These are phyloP conservation scores for Botrytis fabae DNA, from an alignment of 2,329 filamentous ascomycete genomes.

Conservation along the genomic window DNA sequence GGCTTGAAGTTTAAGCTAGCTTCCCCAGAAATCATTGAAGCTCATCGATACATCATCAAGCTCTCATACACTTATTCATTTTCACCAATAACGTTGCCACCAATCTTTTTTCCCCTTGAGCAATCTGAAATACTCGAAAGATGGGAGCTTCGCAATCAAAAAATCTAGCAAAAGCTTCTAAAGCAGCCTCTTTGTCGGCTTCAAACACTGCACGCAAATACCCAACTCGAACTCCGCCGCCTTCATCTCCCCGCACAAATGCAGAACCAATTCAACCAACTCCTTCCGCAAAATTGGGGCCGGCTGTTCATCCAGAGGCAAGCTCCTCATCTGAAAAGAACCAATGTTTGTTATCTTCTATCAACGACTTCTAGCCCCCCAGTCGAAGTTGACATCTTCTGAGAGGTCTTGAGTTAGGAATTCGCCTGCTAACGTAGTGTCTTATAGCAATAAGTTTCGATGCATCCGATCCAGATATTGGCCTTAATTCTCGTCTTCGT, in stretches of 20 bases:
- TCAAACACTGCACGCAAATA: conserved; percentile 37
- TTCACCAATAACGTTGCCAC: not conserved
- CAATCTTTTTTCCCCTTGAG: not conserved
- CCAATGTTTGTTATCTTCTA: conserved; percentile 18
- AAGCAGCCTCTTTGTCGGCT: conserved; percentile 26
- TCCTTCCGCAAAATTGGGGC: conserved; percentile 21
- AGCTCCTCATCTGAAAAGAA: conserved; percentile 20
- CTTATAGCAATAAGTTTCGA: conserved; percentile 25
- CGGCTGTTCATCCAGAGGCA: conserved; percentile 26
- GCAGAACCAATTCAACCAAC: conserved; percentile 15
- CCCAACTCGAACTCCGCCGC: conserved; percentile 34
- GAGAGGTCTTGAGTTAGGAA: too few relatives aligned
- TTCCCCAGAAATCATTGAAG: conserved; percentile 8
- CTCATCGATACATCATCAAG: not conserved
- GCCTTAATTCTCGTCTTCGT: conserved; percentile 32
- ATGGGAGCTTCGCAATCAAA: conserved; percentile 39
- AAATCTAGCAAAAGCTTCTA: conserved; percentile 30
- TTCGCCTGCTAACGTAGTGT: not conserved
- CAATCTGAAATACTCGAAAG: not conserved
- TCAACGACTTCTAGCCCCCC: not conserved
- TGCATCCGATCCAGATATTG: conserved; percentile 29
- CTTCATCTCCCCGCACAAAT: conserved; percentile 24
- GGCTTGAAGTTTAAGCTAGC: not conserved
- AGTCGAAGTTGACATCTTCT: not conserved
- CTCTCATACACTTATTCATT: not conserved